A percentile compares a stretch with the other conserved stretches of the same genome.
These are phyloP conservation scores for Boletus subluridellus DNA, from an alignment of 1,284 basidiomycete genomes.

Conservation along the genomic window DNA sequence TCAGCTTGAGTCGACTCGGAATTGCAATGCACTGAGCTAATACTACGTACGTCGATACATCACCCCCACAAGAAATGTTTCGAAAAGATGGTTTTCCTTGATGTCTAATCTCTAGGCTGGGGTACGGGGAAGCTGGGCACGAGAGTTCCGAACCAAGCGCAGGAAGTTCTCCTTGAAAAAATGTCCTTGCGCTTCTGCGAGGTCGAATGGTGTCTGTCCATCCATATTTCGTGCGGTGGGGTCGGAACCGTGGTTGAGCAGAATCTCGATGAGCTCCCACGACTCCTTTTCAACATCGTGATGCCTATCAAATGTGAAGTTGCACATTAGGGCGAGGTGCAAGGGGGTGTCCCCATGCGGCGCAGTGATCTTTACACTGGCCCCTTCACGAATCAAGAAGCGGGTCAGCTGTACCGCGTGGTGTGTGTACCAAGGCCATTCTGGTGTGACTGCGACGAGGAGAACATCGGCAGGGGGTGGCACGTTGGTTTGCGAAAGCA, in stretches of 20 bases:
- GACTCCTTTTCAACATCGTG: neutral
- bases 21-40: too few species aligned
- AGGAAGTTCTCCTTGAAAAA: slow-evolving; percentile 1
- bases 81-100: neutral
- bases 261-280: neutral
- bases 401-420: neutral
- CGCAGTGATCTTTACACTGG: neutral
- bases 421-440: rapidly evolving
- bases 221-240: neutral
- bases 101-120: neutral
- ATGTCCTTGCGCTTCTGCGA: slow-evolving; percentile 2
- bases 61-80: too few species aligned
- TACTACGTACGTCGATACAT: too few species aligned
- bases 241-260: slow-evolving; percentile 7
- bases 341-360: neutral
- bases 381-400: neutral
- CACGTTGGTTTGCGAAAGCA: neutral
- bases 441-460: neutral
- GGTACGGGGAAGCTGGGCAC: neutral
- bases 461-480: slow-evolving; percentile 1
- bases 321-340: neutral
- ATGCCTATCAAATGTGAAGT: neutral
- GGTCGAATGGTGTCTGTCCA: neutral
- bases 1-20: too few species aligned
- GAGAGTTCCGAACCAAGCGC: slow-evolving; percentile 1